These are phyloP conservation scores for Hypoxylon sp. DNA, from an alignment of 2,329 filamentous ascomycete species.

Conservation along the genomic window DNA sequence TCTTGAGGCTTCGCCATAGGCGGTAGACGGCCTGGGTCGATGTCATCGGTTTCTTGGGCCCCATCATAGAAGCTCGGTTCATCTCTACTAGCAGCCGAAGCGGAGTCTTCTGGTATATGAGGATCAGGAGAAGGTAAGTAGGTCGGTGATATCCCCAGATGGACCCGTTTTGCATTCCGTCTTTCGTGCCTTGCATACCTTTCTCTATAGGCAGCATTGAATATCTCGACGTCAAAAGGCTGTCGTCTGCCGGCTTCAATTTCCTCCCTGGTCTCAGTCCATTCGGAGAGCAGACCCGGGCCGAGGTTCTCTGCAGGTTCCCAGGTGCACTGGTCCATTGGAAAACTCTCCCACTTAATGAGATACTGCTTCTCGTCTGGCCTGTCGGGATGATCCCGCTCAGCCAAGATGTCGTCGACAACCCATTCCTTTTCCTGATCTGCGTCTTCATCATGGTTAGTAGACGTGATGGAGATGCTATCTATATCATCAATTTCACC, in stretches of 20 bases:
- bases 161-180: slow-evolving; percentile 62
- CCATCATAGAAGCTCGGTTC: slow-evolving; percentile 46
- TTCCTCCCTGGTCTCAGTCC: slow-evolving; percentile 60
- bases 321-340: slow-evolving; percentile 70
- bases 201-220: slow-evolving; percentile 54
- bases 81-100: slow-evolving; percentile 22
- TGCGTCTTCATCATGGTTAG: slow-evolving; percentile 48
- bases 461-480: slow-evolving; percentile 71
- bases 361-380: slow-evolving; percentile 65
- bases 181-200: slow-evolving; percentile 58
- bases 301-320: slow-evolving; percentile 64
- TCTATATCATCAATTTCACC: slow-evolving; percentile 60
- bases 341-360: slow-evolving; percentile 75
- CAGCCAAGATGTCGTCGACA: slow-evolving; percentile 68
- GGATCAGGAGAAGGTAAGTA: slow-evolving; percentile 34
- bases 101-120: slow-evolving; percentile 31
- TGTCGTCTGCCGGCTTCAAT: slow-evolving; percentile 53
- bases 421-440: slow-evolving; percentile 64
- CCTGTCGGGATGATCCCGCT: slow-evolving; percentile 54
- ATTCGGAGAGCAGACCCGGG: slow-evolving; percentile 58
- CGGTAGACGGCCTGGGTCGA: slow-evolving; percentile 23
- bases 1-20: slow-evolving; percentile 28
- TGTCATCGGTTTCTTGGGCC: slow-evolving; percentile 47
- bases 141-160: slow-evolving; percentile 55
- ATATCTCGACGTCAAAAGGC: slow-evolving; percentile 59